phyloP scores from a whole-genome alignment of 2,329 filamentous ascomycete species.

The Alternaria gaisen region DNA sequence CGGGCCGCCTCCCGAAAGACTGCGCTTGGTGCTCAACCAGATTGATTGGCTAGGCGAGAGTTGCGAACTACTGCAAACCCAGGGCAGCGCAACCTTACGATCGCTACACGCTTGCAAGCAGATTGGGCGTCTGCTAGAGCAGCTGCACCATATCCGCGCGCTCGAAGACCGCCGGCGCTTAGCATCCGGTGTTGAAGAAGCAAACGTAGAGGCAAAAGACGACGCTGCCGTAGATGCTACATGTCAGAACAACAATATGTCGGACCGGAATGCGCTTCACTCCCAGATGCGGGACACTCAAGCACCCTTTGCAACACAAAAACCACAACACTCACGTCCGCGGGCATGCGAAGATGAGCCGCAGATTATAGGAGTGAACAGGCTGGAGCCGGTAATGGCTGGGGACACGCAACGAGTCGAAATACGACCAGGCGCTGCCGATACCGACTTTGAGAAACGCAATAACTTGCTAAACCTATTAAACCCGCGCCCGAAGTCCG shows the following conservation, averaged over 20 bases:
- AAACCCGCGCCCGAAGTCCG: not conserved
- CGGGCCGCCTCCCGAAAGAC: conserved; percentile 31
- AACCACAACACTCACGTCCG: conserved; percentile 16
- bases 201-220: conserved; percentile 13
- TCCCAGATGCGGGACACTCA: conserved; percentile 36
- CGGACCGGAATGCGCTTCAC: conserved; percentile 5
- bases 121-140: conserved; percentile 12
- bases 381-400: conserved; percentile 32
- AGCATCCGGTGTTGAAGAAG: not conserved
- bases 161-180: conserved; percentile 32
- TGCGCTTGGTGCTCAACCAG: conserved; percentile 33
- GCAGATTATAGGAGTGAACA: conserved; percentile 22
- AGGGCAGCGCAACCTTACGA: not conserved
- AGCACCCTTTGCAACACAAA: conserved; percentile 33
- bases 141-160: conserved; percentile 23
- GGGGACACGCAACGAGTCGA: conserved; percentile 28
- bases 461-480: not conserved
- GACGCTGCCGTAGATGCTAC: conserved; percentile 19
- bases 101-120: conserved; percentile 19
- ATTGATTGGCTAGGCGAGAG: conserved; percentile 25
- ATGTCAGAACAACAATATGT: not conserved
- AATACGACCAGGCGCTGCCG: conserved; percentile 13
- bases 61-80: not conserved
- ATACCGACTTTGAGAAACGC: not conserved
- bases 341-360: conserved; percentile 12